Evolutionary conservation across 192 early-diverging fungal species (phyloP).

Genomic region (Phycomyces blakesleeanus): DNA sequence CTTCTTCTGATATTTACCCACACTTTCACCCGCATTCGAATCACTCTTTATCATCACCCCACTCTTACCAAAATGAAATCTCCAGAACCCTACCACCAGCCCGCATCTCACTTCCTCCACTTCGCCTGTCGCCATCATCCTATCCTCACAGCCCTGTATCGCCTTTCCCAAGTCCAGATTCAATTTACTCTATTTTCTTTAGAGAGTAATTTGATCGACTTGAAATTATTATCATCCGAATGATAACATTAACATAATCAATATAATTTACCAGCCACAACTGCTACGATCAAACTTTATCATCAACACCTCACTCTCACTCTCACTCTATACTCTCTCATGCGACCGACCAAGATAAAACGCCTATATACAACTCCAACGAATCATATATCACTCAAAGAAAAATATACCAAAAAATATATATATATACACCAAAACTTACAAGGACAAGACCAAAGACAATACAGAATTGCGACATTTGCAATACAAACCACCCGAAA

Average conservation of each 20-base stretch:
- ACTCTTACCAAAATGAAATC: background rate
- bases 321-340: too few species aligned
- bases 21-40: slow-evolving; percentile 1
- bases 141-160: slow-evolving; percentile 10
- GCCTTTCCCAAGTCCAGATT: slow-evolving; percentile 19
- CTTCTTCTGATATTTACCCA: background rate
- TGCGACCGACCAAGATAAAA: too few species aligned
- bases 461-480: background rate
- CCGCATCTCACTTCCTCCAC: slow-evolving; percentile 11
- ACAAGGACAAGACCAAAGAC: too few species aligned
- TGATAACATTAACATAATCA: too few species aligned
- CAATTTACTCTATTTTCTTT: slow-evolving; percentile 8
- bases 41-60: background rate
- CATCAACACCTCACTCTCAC: too few species aligned
- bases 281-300: too few species aligned
- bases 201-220: slow-evolving; percentile 5
- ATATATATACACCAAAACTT: too few species aligned
- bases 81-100: background rate
- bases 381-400: too few species aligned
- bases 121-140: slow-evolving; percentile 6
- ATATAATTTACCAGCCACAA: too few species aligned
- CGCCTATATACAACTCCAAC: too few species aligned
- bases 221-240: background rate
- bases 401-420: too few species aligned
- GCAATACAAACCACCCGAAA: background rate